Evolutionary conservation across 2,329 filamentous ascomycete species (phyloP).

Genomic region (Sarocladium brachiariae): DNA sequence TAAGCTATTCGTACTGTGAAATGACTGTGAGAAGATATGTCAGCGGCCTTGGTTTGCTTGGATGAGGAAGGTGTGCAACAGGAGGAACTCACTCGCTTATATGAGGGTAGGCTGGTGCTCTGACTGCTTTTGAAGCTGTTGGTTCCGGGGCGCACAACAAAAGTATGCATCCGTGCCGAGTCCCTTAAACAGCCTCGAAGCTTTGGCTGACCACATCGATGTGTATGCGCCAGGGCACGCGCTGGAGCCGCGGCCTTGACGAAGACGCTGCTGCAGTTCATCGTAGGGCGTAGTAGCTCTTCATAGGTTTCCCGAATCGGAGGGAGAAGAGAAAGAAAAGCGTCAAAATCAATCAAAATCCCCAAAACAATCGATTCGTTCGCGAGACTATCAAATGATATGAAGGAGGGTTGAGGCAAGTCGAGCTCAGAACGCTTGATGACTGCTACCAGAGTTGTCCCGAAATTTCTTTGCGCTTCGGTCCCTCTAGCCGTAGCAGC

Average conservation of each 20-base stretch:
- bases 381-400: too few relatives aligned
- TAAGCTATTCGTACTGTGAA: slow-evolving; percentile 52
- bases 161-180: slow-evolving; percentile 7
- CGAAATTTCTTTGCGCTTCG: slow-evolving; percentile 21
- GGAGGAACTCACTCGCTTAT: slow-evolving; percentile 15
- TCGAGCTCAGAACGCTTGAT: not conserved
- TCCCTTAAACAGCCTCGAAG: slow-evolving; percentile 29
- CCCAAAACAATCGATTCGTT: too few relatives aligned
- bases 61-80: too few relatives aligned
- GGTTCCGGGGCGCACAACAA: not conserved
- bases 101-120: slow-evolving; percentile 4
- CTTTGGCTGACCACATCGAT: slow-evolving; percentile 31
- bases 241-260: slow-evolving; percentile 39
- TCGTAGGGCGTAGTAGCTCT: slow-evolving; percentile 25
- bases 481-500: slow-evolving; percentile 6
- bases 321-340: slow-evolving; percentile 10
- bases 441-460: slow-evolving; percentile 9
- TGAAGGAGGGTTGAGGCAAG: slow-evolving; percentile 1
- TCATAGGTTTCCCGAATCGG: slow-evolving; percentile 16
- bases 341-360: not conserved
- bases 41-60: too few relatives aligned
- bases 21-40: slow-evolving; percentile 33
- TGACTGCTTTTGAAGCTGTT: not conserved
- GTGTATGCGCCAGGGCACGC: slow-evolving; percentile 38
- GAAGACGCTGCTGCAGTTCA: slow-evolving; percentile 42